Evolutionary conservation across 2,329 filamentous ascomycete genomes (phyloP).

Genomic region (Dactylellina cionopaga): DNA sequence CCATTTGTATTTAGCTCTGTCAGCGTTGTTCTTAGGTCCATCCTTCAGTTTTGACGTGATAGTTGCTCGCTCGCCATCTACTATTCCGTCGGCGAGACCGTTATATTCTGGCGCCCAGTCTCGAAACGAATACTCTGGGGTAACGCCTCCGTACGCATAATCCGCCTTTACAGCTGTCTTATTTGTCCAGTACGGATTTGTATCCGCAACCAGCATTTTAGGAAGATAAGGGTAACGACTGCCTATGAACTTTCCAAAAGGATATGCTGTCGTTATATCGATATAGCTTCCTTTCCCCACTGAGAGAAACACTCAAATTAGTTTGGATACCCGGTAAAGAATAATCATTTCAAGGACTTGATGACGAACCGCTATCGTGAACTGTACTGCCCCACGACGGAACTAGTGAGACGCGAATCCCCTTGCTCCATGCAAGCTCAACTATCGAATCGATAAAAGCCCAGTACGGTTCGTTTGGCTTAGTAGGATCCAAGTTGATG

Average conservation of each 20-base stretch:
- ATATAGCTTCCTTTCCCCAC: constrained; percentile 17
- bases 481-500: constrained; percentile 27
- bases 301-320: not conserved
- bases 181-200: constrained; percentile 55
- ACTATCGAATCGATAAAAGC: constrained; percentile 35
- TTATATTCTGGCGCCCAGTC: constrained; percentile 54
- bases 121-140: constrained; percentile 28
- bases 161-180: constrained; percentile 54
- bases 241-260: constrained; percentile 55
- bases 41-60: constrained; percentile 1
- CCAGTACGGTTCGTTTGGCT: constrained; percentile 51
- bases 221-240: constrained; percentile 56
- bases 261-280: constrained; percentile 40
- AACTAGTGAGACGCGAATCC: constrained; percentile 47
- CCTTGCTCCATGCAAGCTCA: constrained; percentile 48
- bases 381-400: constrained; percentile 43
- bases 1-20: constrained; percentile 10
- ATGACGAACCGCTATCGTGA: constrained; percentile 27
- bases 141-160: constrained; percentile 53
- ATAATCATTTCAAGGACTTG: not conserved
- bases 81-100: constrained; percentile 54
- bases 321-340: not conserved
- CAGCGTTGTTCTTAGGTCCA: not conserved
- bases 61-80: constrained; percentile 59
- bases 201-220: constrained; percentile 55